phyloP scores from a whole-genome alignment of 2,329 filamentous ascomycete genomes.

The Achaetomium macrosporum region DNA sequence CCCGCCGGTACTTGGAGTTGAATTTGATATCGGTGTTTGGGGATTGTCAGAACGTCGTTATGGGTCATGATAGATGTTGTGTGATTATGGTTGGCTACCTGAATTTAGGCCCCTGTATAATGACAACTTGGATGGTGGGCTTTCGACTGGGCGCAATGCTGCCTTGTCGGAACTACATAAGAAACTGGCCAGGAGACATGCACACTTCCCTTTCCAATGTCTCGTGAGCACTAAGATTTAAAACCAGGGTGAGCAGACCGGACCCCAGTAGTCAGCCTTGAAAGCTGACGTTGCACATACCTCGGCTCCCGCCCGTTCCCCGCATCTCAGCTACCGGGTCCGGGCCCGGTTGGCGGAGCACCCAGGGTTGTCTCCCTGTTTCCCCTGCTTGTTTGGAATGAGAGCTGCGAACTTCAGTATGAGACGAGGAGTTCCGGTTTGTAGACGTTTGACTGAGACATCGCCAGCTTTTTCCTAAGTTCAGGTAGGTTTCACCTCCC shows the following conservation, averaged over 20 bases:
- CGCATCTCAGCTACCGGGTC: slow-evolving; percentile 13
- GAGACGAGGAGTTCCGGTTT: too few relatives aligned
- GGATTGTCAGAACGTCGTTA: background rate
- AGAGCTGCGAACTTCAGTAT: background rate
- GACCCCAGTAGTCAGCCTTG: background rate
- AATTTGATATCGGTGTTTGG: background rate
- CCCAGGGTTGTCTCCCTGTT: background rate
- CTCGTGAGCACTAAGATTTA: background rate
- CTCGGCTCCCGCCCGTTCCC: slow-evolving; percentile 19
- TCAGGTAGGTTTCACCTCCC: too few relatives aligned
- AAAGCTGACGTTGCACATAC: slow-evolving; percentile 8
- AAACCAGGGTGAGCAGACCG: background rate
- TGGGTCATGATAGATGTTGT: slow-evolving; percentile 4
- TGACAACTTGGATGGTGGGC: background rate
- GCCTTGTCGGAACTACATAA: too few relatives aligned
- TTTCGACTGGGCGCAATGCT: too few relatives aligned
- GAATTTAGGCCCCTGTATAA: background rate
- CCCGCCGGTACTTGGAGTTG: background rate
- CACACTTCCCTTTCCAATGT: too few relatives aligned
- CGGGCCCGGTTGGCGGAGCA: background rate
- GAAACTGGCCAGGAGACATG: too few relatives aligned
- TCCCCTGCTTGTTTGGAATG: background rate
- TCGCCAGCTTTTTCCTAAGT: too few relatives aligned
- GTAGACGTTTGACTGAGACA: too few relatives aligned
- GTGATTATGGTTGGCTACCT: slow-evolving; percentile 1